These are phyloP conservation scores for Ceratobasidium sp. DNA, from an alignment of 1,284 basidiomycete species.

Conservation along the genomic window DNA sequence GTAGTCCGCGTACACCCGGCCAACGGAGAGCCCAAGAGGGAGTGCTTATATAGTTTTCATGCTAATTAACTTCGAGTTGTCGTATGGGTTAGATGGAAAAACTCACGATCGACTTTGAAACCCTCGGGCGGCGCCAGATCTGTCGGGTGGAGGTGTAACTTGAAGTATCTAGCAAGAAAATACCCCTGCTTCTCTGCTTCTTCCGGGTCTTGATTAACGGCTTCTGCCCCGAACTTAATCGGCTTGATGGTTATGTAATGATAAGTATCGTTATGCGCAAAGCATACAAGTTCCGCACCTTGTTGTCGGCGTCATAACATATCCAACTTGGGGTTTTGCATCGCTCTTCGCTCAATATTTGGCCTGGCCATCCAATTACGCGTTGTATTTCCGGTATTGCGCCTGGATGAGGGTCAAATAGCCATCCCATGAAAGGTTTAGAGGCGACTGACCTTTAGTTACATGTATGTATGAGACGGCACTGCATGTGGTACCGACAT, in stretches of 20 bases:
- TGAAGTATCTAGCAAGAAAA: constrained; percentile 12
- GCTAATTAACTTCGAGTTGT: too few species aligned
- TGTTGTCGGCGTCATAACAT: neutral
- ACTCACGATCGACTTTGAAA: constrained; percentile 6
- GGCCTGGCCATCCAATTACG: constrained; percentile 28
- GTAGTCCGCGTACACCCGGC: constrained; percentile 38
- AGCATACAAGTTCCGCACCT: neutral
- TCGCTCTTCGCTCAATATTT: neutral
- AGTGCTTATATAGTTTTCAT: constrained; percentile 14
- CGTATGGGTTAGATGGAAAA: too few species aligned
- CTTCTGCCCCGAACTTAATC: constrained; percentile 20
- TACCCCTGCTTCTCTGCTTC: neutral
- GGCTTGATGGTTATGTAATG: neutral
- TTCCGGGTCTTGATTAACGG: constrained; percentile 9
- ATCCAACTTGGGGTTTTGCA: constrained; percentile 10
- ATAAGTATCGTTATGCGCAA: too few species aligned
- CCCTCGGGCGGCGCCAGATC: neutral
- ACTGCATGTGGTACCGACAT: constrained; percentile 24
- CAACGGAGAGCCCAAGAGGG: neutral
- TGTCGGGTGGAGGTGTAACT: constrained; percentile 24
- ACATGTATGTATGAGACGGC: constrained; percentile 21
- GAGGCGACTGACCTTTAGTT: neutral
- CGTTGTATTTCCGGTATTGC: neutral
- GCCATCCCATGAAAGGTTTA: too few species aligned
- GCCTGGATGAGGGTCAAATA: neutral